Conservation (phyloP, 83 land plant genomes). For the Diphasiastrum complanatum region DNA sequence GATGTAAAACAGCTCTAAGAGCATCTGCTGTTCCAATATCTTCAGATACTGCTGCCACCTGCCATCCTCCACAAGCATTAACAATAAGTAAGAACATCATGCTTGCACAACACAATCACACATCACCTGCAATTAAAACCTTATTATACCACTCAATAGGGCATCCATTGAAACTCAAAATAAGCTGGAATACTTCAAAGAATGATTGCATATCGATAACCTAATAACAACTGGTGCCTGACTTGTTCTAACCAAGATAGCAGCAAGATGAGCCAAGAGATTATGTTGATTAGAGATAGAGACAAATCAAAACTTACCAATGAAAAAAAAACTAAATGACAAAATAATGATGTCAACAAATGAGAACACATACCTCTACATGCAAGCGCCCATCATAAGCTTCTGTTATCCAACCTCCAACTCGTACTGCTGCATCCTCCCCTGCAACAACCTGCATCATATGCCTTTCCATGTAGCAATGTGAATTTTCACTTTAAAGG, state of each 20-base stretch:
- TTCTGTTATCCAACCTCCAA: constrained; percentile 73
- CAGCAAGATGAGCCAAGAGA: too few relatives aligned
- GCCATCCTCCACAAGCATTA: constrained; percentile 1
- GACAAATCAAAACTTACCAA: too few relatives aligned
- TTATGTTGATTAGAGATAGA: too few relatives aligned
- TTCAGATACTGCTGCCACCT: constrained; percentile 80
- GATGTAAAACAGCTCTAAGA: constrained; percentile 54
- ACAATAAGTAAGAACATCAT: neutral
- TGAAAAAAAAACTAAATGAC: too few relatives aligned
- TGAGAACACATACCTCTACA: constrained; percentile 54
- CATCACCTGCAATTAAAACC: neutral
- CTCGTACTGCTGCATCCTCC: constrained; percentile 49
- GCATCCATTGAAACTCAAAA: neutral
- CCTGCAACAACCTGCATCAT: constrained; percentile 82
- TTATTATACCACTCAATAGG: neutral
- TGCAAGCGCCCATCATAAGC: constrained; percentile 78
- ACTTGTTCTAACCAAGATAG: too few relatives aligned
- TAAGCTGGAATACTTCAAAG: too few relatives aligned
- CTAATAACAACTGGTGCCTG: too few relatives aligned
- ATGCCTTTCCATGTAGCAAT: too few relatives aligned
- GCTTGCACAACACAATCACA: neutral
- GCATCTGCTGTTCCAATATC: constrained; percentile 95
- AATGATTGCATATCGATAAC: too few relatives aligned
- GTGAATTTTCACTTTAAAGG: too few relatives aligned
- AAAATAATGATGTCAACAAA: neutral